These are phyloP conservation scores for Ogataea naganishii DNA, from an alignment of 805 yeast species.

Conservation along the genomic window DNA sequence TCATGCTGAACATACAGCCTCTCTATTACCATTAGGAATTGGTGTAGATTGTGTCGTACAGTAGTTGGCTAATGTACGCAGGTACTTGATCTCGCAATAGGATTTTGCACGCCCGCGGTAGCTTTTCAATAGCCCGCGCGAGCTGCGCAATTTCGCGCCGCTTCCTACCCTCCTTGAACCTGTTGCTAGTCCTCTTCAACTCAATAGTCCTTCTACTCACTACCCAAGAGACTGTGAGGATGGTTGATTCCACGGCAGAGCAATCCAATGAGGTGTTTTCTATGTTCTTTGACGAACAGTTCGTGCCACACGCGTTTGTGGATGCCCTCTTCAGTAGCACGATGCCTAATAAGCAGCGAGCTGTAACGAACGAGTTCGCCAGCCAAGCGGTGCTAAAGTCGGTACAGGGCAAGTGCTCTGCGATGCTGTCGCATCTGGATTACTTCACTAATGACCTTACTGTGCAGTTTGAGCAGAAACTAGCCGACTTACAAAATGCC, in stretches of 20 bases:
- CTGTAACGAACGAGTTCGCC: slow-evolving; percentile 23
- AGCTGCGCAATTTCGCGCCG: too few relatives aligned
- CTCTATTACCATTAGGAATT: too few relatives aligned
- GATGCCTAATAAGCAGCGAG: slow-evolving; percentile 8
- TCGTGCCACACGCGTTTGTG: slow-evolving; percentile 55
- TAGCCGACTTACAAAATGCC: slow-evolving; percentile 38
- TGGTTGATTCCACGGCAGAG: too few relatives aligned
- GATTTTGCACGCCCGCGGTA: too few relatives aligned
- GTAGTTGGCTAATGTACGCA: too few relatives aligned
- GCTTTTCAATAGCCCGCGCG: too few relatives aligned
- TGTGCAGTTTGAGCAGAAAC: slow-evolving; percentile 40
- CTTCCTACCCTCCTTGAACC: too few relatives aligned
- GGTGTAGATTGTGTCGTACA: too few relatives aligned
- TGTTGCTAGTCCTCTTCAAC: too few relatives aligned
- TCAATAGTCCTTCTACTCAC: too few relatives aligned
- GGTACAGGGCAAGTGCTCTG: slow-evolving; percentile 39
- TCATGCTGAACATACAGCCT: slow-evolving; percentile 11
- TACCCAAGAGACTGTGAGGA: too few relatives aligned
- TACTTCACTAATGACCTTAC: slow-evolving; percentile 53
- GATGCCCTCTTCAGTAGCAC: slow-evolving; percentile 42
- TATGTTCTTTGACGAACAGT: slow-evolving; percentile 63
- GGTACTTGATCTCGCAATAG: too few relatives aligned
- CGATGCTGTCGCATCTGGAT: slow-evolving; percentile 51
- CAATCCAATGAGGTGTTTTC: slow-evolving; percentile 42
- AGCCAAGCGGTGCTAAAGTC: slow-evolving; percentile 23